These are phyloP conservation scores for Solanum tarapatanum DNA, from an alignment of 257 asterid genomes.

Conservation along the genomic window DNA sequence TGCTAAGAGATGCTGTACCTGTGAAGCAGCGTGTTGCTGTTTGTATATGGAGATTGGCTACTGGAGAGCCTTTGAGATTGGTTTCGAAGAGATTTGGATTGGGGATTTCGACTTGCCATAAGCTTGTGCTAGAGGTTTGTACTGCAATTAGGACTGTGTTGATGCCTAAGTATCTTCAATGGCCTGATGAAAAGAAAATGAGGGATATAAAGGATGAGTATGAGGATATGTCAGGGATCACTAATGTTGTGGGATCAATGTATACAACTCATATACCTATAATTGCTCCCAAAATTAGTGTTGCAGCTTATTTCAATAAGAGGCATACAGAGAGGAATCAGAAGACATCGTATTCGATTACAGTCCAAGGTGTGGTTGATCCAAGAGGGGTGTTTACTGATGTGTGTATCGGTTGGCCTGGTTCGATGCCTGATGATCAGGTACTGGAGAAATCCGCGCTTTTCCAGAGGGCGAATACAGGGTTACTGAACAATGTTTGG, in stretches of 20 bases:
- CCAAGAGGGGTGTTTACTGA: slow-evolving; percentile 66
- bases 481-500: slow-evolving; percentile 60
- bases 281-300: slow-evolving; percentile 83
- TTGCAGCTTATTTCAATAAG: slow-evolving; percentile 68
- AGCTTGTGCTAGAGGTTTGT: slow-evolving; percentile 89
- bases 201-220: slow-evolving; percentile 32
- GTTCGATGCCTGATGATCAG: slow-evolving; percentile 91
- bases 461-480: slow-evolving; percentile 58
- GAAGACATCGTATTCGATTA: slow-evolving; percentile 79
- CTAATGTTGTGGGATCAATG: slow-evolving; percentile 78
- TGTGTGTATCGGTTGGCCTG: slow-evolving; percentile 89
- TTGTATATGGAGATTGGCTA: slow-evolving; percentile 95
- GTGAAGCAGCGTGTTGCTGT: slow-evolving; percentile 89
- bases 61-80: slow-evolving; percentile 85
- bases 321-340: slow-evolving; percentile 87
- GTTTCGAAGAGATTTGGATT: slow-evolving; percentile 85
- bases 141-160: slow-evolving; percentile 67
- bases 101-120: slow-evolving; percentile 89
- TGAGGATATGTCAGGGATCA: slow-evolving; percentile 55
- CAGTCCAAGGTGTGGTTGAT: slow-evolving; percentile 87
- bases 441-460: slow-evolving; percentile 81
- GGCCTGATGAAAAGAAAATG: slow-evolving; percentile 58
- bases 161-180: slow-evolving; percentile 75
- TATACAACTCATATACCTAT: slow-evolving; percentile 87
- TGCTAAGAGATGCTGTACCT: slow-evolving; percentile 87